These are phyloP conservation scores for Xylaria sp. DNA, from an alignment of 2,329 filamentous ascomycete genomes.

Conservation along the genomic window DNA sequence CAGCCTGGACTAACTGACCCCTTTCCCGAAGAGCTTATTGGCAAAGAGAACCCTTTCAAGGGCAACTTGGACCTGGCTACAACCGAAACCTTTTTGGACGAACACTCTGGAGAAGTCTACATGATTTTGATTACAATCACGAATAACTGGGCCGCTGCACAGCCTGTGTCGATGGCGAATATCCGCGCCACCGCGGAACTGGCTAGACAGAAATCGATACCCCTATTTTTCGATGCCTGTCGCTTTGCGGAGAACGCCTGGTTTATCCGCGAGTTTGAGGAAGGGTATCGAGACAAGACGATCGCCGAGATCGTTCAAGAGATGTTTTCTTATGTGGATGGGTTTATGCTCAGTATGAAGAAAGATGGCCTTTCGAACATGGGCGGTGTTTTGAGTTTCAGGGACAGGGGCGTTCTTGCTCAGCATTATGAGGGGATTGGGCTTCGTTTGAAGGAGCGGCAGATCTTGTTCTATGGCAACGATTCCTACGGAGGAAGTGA, in stretches of 20 bases:
- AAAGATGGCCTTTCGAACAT: slow-evolving; percentile 27
- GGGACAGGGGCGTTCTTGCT: slow-evolving; percentile 15
- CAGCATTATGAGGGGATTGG: slow-evolving; percentile 19
- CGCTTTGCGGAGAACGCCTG: slow-evolving; percentile 27
- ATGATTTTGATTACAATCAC: slow-evolving; percentile 26
- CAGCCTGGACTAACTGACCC: slow-evolving; percentile 16
- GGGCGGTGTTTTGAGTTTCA: slow-evolving; percentile 21
- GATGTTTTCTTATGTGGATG: slow-evolving; percentile 24
- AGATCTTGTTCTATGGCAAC: slow-evolving; percentile 24
- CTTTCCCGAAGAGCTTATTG: slow-evolving; percentile 16
- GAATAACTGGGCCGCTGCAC: slow-evolving; percentile 24
- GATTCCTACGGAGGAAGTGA: slow-evolving; percentile 24
- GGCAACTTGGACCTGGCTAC: slow-evolving; percentile 20
- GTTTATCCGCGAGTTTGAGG: slow-evolving; percentile 24
- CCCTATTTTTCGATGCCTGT: slow-evolving; percentile 25
- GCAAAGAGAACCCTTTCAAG: slow-evolving; percentile 19
- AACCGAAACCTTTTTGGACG: slow-evolving; percentile 13
- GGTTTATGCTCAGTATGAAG: slow-evolving; percentile 25
- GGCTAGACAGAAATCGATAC: slow-evolving; percentile 15
- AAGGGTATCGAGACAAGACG: slow-evolving; percentile 13
- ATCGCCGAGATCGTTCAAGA: slow-evolving; percentile 22
- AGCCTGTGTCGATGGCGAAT: slow-evolving; percentile 27
- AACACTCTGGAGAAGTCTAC: slow-evolving; percentile 8
- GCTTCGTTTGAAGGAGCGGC: slow-evolving; percentile 15
- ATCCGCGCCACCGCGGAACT: slow-evolving; percentile 17